Conservation (phyloP, 2,329 filamentous ascomycete species). For the Decorospora gaudefroyi region DNA sequence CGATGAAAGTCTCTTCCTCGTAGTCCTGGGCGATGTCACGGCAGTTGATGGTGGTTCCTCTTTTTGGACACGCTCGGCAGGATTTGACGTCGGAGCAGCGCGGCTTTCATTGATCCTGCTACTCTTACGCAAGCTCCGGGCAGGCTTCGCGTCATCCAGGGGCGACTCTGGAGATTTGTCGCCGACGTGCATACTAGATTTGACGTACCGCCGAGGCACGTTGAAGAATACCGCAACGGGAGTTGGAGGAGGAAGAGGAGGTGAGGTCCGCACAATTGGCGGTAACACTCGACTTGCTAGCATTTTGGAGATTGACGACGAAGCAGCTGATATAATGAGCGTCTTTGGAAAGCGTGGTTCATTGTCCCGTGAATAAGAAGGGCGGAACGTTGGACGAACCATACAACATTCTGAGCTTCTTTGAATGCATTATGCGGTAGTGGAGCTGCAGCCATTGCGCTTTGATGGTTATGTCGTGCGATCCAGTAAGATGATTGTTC, state of each 20-base stretch:
- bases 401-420: slow-evolving; percentile 33
- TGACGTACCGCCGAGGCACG: slow-evolving; percentile 44
- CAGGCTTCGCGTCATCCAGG: slow-evolving; percentile 31
- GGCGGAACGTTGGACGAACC: slow-evolving; percentile 29
- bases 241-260: slow-evolving; percentile 23
- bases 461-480: slow-evolving; percentile 30
- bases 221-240: slow-evolving; percentile 43
- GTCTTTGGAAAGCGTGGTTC: slow-evolving; percentile 39
- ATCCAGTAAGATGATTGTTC: slow-evolving; percentile 45
- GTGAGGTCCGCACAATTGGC: slow-evolving; percentile 33
- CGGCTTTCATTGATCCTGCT: slow-evolving; percentile 35
- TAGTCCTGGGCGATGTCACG: slow-evolving; percentile 25
- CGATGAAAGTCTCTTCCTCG: slow-evolving; percentile 34
- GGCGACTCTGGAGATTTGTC: slow-evolving; percentile 19
- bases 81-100: slow-evolving; percentile 24
- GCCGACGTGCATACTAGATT: slow-evolving; percentile 39
- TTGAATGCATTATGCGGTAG: slow-evolving; percentile 43
- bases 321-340: slow-evolving; percentile 34
- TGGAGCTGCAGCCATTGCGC: slow-evolving; percentile 21
- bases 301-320: slow-evolving; percentile 38
- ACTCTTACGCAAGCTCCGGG: slow-evolving; percentile 36
- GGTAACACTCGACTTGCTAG: slow-evolving; percentile 42
- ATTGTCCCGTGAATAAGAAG: slow-evolving; percentile 43
- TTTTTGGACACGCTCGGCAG: slow-evolving; percentile 24
- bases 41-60: slow-evolving; percentile 22